Conservation (phyloP, 345 rosid genomes). For the Noccaea bulbosa region DNA sequence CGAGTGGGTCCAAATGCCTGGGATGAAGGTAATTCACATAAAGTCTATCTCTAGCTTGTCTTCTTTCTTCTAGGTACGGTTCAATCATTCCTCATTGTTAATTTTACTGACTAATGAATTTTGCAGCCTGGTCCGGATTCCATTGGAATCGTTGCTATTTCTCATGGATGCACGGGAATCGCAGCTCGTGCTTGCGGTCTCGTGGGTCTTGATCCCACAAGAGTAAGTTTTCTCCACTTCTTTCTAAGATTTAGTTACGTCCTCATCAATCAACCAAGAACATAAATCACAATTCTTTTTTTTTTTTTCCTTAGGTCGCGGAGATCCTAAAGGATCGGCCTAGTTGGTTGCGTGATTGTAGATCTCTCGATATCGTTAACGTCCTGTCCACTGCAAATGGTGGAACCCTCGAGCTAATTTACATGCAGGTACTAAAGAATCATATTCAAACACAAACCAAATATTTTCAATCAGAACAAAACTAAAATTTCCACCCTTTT, state of each 20-base stretch:
- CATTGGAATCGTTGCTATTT: constrained; percentile 99
- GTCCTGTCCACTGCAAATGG: constrained; percentile 89
- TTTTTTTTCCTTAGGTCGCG: constrained; percentile 59
- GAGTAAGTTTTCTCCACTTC: constrained; percentile 57
- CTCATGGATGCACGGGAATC: constrained; percentile 97
- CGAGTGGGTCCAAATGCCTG: constrained; percentile 99
- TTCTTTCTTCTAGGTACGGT: not conserved
- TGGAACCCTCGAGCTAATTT: constrained; percentile 95
- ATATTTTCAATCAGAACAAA: not conserved
- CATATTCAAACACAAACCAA: not conserved
- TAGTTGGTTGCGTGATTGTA: constrained; percentile 91
- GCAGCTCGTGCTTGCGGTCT: constrained; percentile 99
- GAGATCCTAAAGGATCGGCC: constrained; percentile 98
- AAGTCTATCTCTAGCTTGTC: not conserved
- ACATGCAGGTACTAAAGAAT: constrained; percentile 74
- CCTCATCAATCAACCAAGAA: constrained; percentile 10
- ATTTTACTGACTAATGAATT: constrained; percentile 20
- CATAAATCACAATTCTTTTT: not conserved
- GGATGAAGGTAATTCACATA: constrained; percentile 66
- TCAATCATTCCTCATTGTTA: not conserved
- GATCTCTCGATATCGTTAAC: constrained; percentile 84
- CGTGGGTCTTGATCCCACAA: constrained; percentile 95
- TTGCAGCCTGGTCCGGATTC: constrained; percentile 99
- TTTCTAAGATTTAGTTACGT: constrained; percentile 2
- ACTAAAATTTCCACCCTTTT: not conserved